A percentile compares a stretch with the other conserved stretches of the same genome.
phyloP scores from a whole-genome alignment of 495 filamentous ascomycete species.

The Astrothelium subdiscretum region DNA sequence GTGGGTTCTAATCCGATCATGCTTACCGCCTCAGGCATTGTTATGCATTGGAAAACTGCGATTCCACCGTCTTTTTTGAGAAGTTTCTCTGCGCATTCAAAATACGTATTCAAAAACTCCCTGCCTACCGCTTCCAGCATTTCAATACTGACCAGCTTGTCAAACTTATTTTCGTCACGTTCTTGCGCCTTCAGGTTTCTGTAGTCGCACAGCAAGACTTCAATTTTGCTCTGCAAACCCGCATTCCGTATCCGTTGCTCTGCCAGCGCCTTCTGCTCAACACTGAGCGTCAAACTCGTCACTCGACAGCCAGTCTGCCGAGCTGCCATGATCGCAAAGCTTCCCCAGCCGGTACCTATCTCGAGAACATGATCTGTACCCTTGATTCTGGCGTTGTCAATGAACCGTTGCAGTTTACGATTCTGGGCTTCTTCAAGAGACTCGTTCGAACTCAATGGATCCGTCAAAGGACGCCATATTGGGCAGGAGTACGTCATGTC shows the following conservation, averaged over 20 bases:
- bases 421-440: slow-evolving; percentile 52
- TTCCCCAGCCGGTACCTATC: slow-evolving; percentile 24
- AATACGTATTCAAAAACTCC: slow-evolving; percentile 48
- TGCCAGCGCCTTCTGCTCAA: slow-evolving; percentile 20
- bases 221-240: slow-evolving; percentile 19
- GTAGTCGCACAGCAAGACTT: slow-evolving; percentile 23
- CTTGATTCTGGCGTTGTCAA: slow-evolving; percentile 48
- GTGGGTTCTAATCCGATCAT: neutral
- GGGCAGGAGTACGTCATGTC: slow-evolving; percentile 73
- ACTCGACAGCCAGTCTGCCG: slow-evolving; percentile 20
- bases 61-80: slow-evolving; percentile 54
- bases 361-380: slow-evolving; percentile 35
- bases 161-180: slow-evolving; percentile 31
- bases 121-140: slow-evolving; percentile 65
- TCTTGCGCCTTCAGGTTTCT: slow-evolving; percentile 13
- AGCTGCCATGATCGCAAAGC: slow-evolving; percentile 21
- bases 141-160: slow-evolving; percentile 61
- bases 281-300: slow-evolving; percentile 18
- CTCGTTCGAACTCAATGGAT: slow-evolving; percentile 32
- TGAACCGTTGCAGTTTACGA: slow-evolving; percentile 50
- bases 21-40: slow-evolving; percentile 51
- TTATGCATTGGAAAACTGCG: slow-evolving; percentile 63
- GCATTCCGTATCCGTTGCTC: slow-evolving; percentile 17
- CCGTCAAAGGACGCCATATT: slow-evolving; percentile 43
- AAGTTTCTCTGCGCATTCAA: slow-evolving; percentile 39